Percentiles rank a stretch among this genome's conserved stretches.
Conservation (phyloP, 345 rosid genomes). For the Dovyalis caffra region DNA sequence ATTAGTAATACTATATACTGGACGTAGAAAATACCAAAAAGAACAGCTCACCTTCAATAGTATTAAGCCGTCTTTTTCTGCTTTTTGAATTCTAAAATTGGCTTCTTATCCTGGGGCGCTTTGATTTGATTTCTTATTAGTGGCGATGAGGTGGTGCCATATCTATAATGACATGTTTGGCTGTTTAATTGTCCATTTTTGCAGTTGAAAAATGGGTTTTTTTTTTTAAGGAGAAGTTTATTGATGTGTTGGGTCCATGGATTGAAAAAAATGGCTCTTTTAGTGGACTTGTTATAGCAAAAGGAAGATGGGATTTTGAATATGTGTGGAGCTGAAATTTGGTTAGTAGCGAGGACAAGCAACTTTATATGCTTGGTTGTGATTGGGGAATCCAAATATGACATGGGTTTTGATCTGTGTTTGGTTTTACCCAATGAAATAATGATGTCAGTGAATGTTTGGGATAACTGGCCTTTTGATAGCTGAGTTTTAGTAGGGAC, state of each 20-base stretch:
- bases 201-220: neutral
- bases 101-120: neutral
- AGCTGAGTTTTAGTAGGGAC: neutral
- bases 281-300: neutral
- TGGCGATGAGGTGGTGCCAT: constrained; percentile 51
- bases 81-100: constrained; percentile 6
- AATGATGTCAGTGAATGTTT: neutral
- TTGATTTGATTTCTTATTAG: neutral
- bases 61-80: constrained; percentile 42
- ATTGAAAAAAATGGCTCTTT: neutral
- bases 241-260: neutral
- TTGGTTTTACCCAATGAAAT: neutral
- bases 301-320: neutral
- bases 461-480: neutral
- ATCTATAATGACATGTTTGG: constrained; percentile 7
- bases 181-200: neutral
- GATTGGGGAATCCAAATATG: neutral
- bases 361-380: neutral
- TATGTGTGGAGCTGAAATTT: neutral
- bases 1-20: neutral
- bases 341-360: neutral
- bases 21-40: constrained; percentile 37
- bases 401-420: neutral
- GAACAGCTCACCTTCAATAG: constrained; percentile 34
- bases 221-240: neutral